Evolutionary conservation across 1,284 basidiomycete species (phyloP).

Genomic region (Moesziomyces sp.): DNA sequence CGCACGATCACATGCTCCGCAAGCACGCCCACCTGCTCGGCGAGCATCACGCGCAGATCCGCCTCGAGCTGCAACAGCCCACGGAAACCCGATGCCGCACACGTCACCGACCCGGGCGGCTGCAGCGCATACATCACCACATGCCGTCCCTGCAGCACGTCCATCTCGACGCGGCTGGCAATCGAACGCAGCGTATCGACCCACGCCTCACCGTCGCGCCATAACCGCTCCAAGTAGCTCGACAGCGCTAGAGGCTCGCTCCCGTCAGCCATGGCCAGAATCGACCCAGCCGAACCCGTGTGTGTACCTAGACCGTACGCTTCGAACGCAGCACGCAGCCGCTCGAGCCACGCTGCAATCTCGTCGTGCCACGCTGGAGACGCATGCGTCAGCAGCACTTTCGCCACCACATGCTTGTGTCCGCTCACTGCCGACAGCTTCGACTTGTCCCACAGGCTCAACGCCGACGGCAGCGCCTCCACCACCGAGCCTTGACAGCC

Average conservation of each 20-base stretch:
- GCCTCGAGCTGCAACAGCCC: slow-evolving; percentile 40
- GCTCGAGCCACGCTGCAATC: slow-evolving; percentile 46
- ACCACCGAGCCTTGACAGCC: slow-evolving; percentile 56
- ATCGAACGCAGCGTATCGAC: slow-evolving; percentile 46
- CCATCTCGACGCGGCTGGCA: slow-evolving; percentile 26
- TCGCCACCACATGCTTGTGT: slow-evolving; percentile 48
- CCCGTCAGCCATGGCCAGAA: slow-evolving; percentile 37
- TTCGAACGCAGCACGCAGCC: slow-evolving; percentile 39
- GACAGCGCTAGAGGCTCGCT: slow-evolving; percentile 28
- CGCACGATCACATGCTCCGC: slow-evolving; percentile 45
- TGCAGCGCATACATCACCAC: slow-evolving; percentile 52
- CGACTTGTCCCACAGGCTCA: slow-evolving; percentile 62
- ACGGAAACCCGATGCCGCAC: slow-evolving; percentile 15
- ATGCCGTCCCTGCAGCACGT: slow-evolving; percentile 42
- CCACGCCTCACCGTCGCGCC: slow-evolving; percentile 39
- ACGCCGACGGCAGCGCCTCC: slow-evolving; percentile 43
- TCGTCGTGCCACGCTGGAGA: slow-evolving; percentile 44
- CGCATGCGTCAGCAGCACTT: slow-evolving; percentile 44
- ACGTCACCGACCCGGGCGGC: slow-evolving; percentile 14
- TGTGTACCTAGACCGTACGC: slow-evolving; percentile 51
- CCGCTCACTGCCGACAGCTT: slow-evolving; percentile 54
- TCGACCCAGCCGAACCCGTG: slow-evolving; percentile 14
- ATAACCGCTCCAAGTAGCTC: slow-evolving; percentile 36
- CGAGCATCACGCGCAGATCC: slow-evolving; percentile 36
- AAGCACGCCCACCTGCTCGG: slow-evolving; percentile 36